A percentile compares a stretch with the other conserved stretches of the same genome.
Evolutionary conservation across 257 asterid species (phyloP).

Genomic region (Nicotiana undulata): DNA sequence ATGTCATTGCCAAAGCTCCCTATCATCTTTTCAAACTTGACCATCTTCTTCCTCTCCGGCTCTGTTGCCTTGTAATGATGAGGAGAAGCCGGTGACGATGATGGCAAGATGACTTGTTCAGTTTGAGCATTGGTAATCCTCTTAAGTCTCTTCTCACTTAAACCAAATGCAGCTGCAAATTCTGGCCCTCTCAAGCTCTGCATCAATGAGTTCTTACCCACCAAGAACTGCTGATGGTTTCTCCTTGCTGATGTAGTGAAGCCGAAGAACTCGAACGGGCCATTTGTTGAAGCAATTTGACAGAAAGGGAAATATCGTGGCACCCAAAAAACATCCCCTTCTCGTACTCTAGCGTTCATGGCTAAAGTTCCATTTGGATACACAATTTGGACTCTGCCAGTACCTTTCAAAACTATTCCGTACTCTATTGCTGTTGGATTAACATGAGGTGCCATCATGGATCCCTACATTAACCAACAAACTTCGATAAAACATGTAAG

Average conservation of each 20-base stretch:
- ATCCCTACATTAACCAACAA: too few species aligned
- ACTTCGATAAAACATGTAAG: too few species aligned
- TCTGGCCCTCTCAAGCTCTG: constrained; percentile 53
- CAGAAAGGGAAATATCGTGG: constrained; percentile 85
- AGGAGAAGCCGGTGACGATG: constrained; percentile 40
- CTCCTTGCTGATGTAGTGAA: constrained; percentile 62
- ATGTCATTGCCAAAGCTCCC: constrained; percentile 12
- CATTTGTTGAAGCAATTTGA: constrained; percentile 71
- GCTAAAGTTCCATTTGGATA: too few species aligned
- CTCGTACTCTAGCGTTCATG: constrained; percentile 55
- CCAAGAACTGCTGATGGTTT: constrained; percentile 76
- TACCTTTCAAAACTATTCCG: too few species aligned
- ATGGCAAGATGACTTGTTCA: constrained; percentile 48
- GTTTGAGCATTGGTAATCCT: constrained; percentile 38
- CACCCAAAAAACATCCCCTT: constrained; percentile 74
- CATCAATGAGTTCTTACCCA: constrained; percentile 50
- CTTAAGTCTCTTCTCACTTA: constrained; percentile 36
- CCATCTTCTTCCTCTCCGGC: background rate
- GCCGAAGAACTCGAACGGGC: constrained; percentile 80
- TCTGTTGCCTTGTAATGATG: constrained; percentile 21
- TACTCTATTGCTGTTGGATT: too few species aligned
- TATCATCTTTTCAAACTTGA: too few species aligned
- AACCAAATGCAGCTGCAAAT: constrained; percentile 61
- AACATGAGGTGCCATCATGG: too few species aligned
- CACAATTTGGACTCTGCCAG: too few species aligned